Base-by-base conservation (phyloP, 257 asterid species). In the Solanum lycopersicoides region DNA sequence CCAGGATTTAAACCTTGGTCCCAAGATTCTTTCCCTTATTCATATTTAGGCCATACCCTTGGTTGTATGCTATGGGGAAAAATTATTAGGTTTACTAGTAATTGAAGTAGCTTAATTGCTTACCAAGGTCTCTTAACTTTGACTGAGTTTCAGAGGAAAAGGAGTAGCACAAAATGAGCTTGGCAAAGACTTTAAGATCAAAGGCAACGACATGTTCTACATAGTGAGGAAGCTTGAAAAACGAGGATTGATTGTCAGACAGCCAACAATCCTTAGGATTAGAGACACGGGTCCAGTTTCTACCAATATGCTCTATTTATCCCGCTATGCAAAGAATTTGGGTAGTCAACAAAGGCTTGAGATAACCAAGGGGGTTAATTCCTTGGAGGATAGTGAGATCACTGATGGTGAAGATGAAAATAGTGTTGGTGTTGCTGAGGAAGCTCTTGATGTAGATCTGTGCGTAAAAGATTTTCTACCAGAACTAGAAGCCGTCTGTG, bases 111-210 rank as follows among this genome's bases (percentile, higher is more conserved):
- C 42, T 80, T 25, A n/a, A 16, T 66, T 66, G 79, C 87, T 84
- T 32, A 65, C 34, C 35, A 84, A 71, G 44, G 18, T 47, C 77
- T 63, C 80, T 73, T 50, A 30, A 63, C 76, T 45, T 75, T 90
- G 80, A 87, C 79, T 32, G 84, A 77, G 88, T 56, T 90, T 89
- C 95, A 97, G 99, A 92, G 87, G 89, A 75, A 91, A 88, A 83
- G 99, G 99, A 89, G 89, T 97, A 69, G 94, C 98, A 7, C 99
- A 97, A 91, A 93, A 76, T 91, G 98, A 93, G 87, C 99, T 97
- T 89, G 87, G 95, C 12, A 97, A 92, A 89, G 98, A 95, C 87
- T 91, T 95, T 30, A 89, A 91, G 71, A 87, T 94, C 6, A 92
- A 93, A 88, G 93, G 96, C 25, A 97, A 95, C 90, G 91, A 93